These are phyloP conservation scores for Plasmodium sp. DNA, from an alignment of 169 alveolate species.

Conservation along the genomic window DNA sequence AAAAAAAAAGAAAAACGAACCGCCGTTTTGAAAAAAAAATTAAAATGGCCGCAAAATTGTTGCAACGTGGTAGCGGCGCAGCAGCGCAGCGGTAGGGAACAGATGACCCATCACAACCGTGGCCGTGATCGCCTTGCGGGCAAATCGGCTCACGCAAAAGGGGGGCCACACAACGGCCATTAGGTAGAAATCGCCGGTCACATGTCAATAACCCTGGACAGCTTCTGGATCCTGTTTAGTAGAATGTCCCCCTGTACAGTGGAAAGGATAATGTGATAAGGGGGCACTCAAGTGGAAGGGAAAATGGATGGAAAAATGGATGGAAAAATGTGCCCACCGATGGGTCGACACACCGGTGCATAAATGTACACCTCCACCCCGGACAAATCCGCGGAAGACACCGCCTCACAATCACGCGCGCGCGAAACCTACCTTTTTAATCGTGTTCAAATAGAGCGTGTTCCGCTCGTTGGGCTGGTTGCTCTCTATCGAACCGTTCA, in stretches of 20 bases:
- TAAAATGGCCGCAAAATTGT: not conserved
- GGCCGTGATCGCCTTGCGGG: not conserved
- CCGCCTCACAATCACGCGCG: not conserved
- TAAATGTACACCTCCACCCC: not conserved
- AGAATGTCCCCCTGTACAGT: constrained; percentile 89
- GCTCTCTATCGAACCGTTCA: constrained; percentile 94
- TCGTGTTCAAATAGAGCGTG: constrained; percentile 87
- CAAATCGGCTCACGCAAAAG: not conserved
- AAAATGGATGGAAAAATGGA: not conserved
- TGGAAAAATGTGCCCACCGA: not conserved
- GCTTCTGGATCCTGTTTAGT: constrained; percentile 93
- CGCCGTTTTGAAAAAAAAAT: not conserved
- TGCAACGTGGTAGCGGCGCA: not conserved
- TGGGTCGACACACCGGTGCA: not conserved
- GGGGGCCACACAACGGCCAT: not conserved
- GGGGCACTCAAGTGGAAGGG: not conserved
- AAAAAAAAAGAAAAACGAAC: not conserved
- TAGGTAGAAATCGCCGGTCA: constrained; percentile 52
- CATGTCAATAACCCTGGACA: constrained; percentile 94
- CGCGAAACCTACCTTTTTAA: constrained; percentile 84
- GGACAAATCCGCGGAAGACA: not conserved
- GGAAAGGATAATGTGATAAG: not conserved
- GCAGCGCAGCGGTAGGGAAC: not conserved
- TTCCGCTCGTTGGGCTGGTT: constrained; percentile 92
- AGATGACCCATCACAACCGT: not conserved